phyloP scores from a whole-genome alignment of 2,329 filamentous ascomycete species.

The Ophiobolus disseminans region DNA sequence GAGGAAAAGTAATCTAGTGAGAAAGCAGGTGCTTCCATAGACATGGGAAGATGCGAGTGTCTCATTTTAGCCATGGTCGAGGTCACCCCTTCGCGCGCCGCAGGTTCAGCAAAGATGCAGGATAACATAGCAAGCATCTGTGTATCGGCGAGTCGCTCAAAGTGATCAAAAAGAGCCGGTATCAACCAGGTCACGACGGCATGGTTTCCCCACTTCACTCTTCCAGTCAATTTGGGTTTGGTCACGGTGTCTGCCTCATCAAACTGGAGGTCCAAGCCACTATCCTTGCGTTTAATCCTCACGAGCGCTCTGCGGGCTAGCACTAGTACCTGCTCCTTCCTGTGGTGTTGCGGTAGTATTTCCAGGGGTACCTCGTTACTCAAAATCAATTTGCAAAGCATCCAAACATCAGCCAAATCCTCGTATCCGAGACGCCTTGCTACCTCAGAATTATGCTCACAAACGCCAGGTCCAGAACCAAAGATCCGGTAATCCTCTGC shows the following conservation, averaged over 20 bases:
- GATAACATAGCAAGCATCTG: conserved; percentile 73
- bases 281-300: conserved; percentile 58
- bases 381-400: conserved; percentile 77
- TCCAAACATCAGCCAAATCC: conserved; percentile 84
- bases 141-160: conserved; percentile 66
- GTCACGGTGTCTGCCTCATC: conserved; percentile 51
- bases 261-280: conserved; percentile 57
- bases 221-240: conserved; percentile 50
- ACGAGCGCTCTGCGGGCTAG: conserved; percentile 70
- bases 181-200: conserved; percentile 65
- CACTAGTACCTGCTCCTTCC: conserved; percentile 68
- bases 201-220: conserved; percentile 65
- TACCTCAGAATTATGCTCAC: conserved; percentile 80
- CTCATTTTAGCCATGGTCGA: conserved; percentile 46
- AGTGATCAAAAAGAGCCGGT: conserved; percentile 64
- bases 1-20: conserved; percentile 58
- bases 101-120: conserved; percentile 63
- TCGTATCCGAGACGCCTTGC: conserved; percentile 73
- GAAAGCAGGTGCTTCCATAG: conserved; percentile 54
- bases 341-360: conserved; percentile 63
- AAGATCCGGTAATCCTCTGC: conserved; percentile 84
- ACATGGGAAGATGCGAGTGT: conserved; percentile 48
- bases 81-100: conserved; percentile 49
- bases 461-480: conserved; percentile 81
- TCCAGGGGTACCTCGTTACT: conserved; percentile 77